Percentiles rank a stretch among this genome's conserved stretches.
These are phyloP conservation scores for Cavenderia fasciculata DNA, from an alignment of 78 protist species.

Conservation along the genomic window DNA sequence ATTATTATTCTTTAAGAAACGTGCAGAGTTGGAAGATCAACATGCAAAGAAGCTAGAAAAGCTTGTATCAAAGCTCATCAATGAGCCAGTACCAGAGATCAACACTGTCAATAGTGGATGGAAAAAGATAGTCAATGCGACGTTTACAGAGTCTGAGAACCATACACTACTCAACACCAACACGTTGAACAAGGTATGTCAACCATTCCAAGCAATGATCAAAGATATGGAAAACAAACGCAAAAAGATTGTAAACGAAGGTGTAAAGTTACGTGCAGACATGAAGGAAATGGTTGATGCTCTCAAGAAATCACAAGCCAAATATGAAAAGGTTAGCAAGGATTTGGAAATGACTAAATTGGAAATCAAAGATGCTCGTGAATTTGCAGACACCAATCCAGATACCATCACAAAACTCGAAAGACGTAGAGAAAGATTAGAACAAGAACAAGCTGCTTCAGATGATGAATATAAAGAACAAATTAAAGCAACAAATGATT, in stretches of 20 bases:
- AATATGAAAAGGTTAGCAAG: conserved; percentile 46
- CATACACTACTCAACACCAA: conserved; percentile 4
- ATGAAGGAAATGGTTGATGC: conserved; percentile 68
- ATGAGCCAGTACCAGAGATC: not conserved
- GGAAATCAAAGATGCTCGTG: conserved; percentile 21
- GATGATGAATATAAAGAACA: conserved; percentile 71
- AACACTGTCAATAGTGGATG: conserved; percentile 18
- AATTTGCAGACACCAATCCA: conserved; percentile 5
- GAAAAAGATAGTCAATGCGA: conserved; percentile 26
- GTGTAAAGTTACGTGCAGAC: conserved; percentile 26
- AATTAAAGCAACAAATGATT: conserved; percentile 74
- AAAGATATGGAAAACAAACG: conserved; percentile 51
- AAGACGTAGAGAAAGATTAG: conserved; percentile 1
- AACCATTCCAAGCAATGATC: conserved; percentile 71
- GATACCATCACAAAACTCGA: conserved; percentile 23
- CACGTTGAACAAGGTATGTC: conserved; percentile 12
- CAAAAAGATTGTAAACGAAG: conserved; percentile 46
- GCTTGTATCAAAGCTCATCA: not conserved
- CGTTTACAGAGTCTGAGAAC: conserved; percentile 18
- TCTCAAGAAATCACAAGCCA: conserved; percentile 45
- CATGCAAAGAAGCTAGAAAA: conserved; percentile 67
- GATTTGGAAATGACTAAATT: conserved; percentile 39
- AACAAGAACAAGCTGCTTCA: not conserved
- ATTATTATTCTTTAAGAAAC: conserved; percentile 42
- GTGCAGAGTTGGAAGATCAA: conserved; percentile 69